Percentiles rank a stretch among this genome's conserved stretches.
Conservation (phyloP, 768 basidiomycete species). For the Wakefieldia striispora region DNA sequence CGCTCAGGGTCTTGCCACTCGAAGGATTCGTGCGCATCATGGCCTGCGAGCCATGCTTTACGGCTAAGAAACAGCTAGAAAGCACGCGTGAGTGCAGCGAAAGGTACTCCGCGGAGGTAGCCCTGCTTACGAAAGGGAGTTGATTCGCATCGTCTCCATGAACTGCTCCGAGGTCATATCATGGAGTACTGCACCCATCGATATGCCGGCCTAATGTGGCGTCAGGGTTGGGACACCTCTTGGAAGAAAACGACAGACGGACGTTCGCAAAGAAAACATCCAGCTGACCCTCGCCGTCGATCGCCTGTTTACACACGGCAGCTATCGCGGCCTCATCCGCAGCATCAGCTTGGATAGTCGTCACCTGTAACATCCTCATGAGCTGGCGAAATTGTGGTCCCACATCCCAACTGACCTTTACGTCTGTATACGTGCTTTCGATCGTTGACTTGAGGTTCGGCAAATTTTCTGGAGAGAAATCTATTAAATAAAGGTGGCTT, state of each 20-base stretch:
- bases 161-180: conserved; percentile 63
- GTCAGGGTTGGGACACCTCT: conserved; percentile 3
- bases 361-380: conserved; percentile 55
- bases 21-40: conserved; percentile 70
- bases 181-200: conserved; percentile 41
- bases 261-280: conserved; percentile 98
- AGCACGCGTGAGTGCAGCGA: neutral
- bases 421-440: conserved; percentile 64
- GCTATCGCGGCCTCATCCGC: conserved; percentile 72
- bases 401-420: conserved; percentile 52
- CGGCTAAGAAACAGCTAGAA: conserved; percentile 79
- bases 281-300: conserved; percentile 79
- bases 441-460: conserved; percentile 71
- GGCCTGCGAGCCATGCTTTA: conserved; percentile 81
- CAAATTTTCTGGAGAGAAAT: conserved; percentile 64
- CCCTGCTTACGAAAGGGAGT: conserved; percentile 53
- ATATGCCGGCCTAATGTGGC: conserved; percentile 61
- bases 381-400: conserved; percentile 3
- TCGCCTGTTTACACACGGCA: conserved; percentile 64
- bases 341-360: conserved; percentile 76
- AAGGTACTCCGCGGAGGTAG: conserved; percentile 3
- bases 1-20: conserved; percentile 62
- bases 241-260: conserved; percentile 40
- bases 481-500: conserved; percentile 73
- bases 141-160: conserved; percentile 76